These are phyloP conservation scores for Gypsophila paniculata DNA, from an alignment of 179 eudicot species.

Conservation along the genomic window DNA sequence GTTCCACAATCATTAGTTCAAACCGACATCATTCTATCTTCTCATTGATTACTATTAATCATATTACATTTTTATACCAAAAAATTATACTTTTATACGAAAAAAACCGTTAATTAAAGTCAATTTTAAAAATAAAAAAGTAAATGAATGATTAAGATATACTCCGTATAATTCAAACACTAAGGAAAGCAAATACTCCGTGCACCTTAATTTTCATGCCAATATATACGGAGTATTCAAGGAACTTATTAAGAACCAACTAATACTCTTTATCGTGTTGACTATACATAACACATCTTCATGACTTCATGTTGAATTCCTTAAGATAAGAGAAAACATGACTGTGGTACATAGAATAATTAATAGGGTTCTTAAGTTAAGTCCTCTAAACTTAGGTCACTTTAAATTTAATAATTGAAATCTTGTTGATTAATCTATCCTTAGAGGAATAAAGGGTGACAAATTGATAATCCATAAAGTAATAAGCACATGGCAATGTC, in stretches of 20 bases:
- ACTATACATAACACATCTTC: not conserved
- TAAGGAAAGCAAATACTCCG: too few relatives aligned
- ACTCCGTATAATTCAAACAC: too few relatives aligned
- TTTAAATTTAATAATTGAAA: slow-evolving; percentile 7
- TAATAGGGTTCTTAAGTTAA: slow-evolving; percentile 10
- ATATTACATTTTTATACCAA: too few relatives aligned
- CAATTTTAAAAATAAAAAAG: too few relatives aligned
- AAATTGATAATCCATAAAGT: slow-evolving; percentile 19
- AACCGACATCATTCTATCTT: too few relatives aligned
- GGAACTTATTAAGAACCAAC: not conserved
- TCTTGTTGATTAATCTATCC: slow-evolving; percentile 12
- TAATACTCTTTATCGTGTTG: not conserved
- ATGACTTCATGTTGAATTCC: not conserved
- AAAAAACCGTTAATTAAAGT: too few relatives aligned
- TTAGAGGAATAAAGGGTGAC: not conserved
- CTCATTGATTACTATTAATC: too few relatives aligned
- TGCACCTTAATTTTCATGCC: too few relatives aligned
- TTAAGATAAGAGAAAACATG: slow-evolving; percentile 5
- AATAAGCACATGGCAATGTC: slow-evolving; percentile 29
- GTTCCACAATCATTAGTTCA: too few relatives aligned
- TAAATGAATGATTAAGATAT: too few relatives aligned
- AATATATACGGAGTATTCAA: too few relatives aligned
- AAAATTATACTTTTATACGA: too few relatives aligned
- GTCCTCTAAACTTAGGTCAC: slow-evolving; percentile 6
- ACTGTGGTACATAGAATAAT: slow-evolving; percentile 8